These are phyloP conservation scores for Plantago ovata DNA, from an alignment of 257 asterid species.

Conservation along the genomic window DNA sequence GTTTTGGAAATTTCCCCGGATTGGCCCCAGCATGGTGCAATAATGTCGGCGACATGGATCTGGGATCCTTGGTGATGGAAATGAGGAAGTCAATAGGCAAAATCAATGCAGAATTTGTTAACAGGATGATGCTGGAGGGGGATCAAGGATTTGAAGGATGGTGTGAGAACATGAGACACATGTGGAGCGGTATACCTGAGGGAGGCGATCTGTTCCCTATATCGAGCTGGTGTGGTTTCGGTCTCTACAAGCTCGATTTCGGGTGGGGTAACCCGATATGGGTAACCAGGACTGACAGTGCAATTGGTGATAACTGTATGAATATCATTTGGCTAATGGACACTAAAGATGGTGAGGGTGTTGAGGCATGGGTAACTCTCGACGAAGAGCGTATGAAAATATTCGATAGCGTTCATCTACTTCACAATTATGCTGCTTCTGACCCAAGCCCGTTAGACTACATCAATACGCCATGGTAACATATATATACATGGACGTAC, in stretches of 20 bases:
- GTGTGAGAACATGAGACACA: background rate
- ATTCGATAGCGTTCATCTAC: conserved; percentile 13
- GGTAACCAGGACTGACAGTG: background rate
- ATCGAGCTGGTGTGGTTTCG: conserved; percentile 23
- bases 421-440: background rate
- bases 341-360: conserved; percentile 19
- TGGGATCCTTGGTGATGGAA: conserved; percentile 7
- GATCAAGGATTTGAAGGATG: conserved; percentile 15
- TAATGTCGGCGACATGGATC: background rate
- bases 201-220: background rate
- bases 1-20: conserved; percentile 21
- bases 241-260: conserved; percentile 17
- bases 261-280: conserved; percentile 27
- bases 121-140: conserved; percentile 3
- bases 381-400: conserved; percentile 14
- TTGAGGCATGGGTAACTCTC: conserved; percentile 29
- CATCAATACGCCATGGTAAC: no score
- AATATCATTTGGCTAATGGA: conserved; percentile 26
- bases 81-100: conserved; percentile 10
- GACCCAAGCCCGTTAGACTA: conserved; percentile 18
- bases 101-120: conserved; percentile 13
- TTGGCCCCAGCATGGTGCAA: background rate
- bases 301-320: background rate
- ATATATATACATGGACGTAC: no score
- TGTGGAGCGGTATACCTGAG: background rate